These are phyloP conservation scores for Blastocystis sp. DNA, from an alignment of 352 stramenopile species.

Conservation along the genomic window DNA sequence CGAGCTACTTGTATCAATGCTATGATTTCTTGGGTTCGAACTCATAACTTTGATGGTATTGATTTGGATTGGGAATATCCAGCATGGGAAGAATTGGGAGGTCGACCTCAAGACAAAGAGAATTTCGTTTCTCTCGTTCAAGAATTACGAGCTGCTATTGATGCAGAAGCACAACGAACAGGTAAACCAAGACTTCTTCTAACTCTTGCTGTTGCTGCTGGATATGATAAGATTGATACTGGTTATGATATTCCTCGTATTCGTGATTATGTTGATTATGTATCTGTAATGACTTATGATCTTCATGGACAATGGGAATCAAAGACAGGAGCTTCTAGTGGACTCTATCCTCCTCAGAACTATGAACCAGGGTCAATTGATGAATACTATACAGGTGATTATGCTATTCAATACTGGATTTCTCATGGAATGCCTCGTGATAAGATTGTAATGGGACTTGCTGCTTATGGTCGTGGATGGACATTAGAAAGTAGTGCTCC, in stretches of 20 bases:
- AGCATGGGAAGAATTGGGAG: constrained; percentile 3
- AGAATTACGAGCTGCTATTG: constrained; percentile 22
- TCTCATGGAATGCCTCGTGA: constrained; percentile 26
- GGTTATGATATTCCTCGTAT: constrained; percentile 27
- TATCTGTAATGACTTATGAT: constrained; percentile 49
- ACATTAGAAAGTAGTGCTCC: constrained; percentile 27
- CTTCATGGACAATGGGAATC: constrained; percentile 55
- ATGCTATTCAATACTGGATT: constrained; percentile 54
- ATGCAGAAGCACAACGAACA: constrained; percentile 33
- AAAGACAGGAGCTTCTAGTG: constrained; percentile 32
- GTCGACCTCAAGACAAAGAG: constrained; percentile 37
- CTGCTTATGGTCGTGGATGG: constrained; percentile 48
- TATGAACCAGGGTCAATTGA: constrained; percentile 23
- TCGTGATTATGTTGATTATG: constrained; percentile 9
- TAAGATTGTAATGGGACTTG: constrained; percentile 53
- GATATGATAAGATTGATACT: constrained; percentile 52
- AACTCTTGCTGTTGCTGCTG: constrained; percentile 23
- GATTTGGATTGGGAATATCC: constrained; percentile 55
- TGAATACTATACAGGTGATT: constrained; percentile 59
- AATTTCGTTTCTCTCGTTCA: constrained; percentile 31
- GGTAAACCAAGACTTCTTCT: constrained; percentile 40
- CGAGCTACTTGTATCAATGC: constrained; percentile 46
- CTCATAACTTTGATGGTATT: constrained; percentile 47
- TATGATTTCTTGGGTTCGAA: constrained; percentile 35
- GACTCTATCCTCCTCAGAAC: constrained; percentile 27